Percentiles rank a stretch among this genome's conserved stretches.
phyloP scores from a whole-genome alignment of 176 grass and related monocot genomes.

The Melocanna baccifera region DNA sequence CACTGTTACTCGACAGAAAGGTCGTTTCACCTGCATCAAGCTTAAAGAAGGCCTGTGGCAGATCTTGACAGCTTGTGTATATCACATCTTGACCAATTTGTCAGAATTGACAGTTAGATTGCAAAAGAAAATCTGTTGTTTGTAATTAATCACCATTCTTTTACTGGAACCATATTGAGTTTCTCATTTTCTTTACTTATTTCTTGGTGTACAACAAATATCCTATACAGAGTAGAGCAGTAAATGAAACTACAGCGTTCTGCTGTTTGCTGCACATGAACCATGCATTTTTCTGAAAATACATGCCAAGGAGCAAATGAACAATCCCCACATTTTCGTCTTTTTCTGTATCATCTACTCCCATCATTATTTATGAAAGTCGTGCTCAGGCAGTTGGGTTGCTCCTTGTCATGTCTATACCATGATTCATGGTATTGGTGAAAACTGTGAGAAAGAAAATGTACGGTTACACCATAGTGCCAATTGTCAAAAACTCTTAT shows the following conservation, averaged over 20 bases:
- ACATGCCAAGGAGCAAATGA: not conserved
- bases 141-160: slow-evolving; percentile 35
- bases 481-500: not conserved
- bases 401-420: not conserved
- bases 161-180: not conserved
- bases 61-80: slow-evolving; percentile 32
- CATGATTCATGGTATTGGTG: not conserved
- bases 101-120: slow-evolving; percentile 31
- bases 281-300: not conserved
- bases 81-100: slow-evolving; percentile 7
- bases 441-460: not conserved
- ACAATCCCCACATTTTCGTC: not conserved
- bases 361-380: not conserved
- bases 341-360: not conserved
- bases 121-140: not conserved
- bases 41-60: slow-evolving; percentile 2
- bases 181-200: not conserved
- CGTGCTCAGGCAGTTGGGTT: not conserved
- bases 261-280: not conserved
- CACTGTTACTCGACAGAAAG: slow-evolving; percentile 5
- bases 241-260: not conserved
- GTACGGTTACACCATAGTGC: not conserved
- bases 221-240: not conserved
- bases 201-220: slow-evolving; percentile 11
- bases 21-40: not conserved